Percentiles rank a stretch among this genome's conserved stretches.
Conservation (phyloP, 2,329 filamentous ascomycete genomes). For the Aspergillus ibericus region DNA sequence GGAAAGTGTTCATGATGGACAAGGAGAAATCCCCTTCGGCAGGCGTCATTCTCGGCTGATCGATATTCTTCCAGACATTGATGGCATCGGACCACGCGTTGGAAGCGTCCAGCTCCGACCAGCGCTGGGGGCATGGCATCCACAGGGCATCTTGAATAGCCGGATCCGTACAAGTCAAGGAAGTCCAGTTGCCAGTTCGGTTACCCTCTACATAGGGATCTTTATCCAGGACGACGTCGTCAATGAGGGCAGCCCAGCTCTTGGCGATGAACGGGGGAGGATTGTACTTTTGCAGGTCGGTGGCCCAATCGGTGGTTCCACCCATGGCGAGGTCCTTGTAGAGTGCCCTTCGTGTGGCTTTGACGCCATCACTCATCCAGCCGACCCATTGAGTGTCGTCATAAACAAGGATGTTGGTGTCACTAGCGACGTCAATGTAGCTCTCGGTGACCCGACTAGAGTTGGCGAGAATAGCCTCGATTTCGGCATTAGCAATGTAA, state of each 20-base stretch:
- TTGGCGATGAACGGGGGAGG: not conserved
- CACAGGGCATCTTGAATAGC: constrained; percentile 5
- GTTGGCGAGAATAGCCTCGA: constrained; percentile 7
- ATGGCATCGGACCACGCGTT: constrained; percentile 6
- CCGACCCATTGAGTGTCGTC: constrained; percentile 7
- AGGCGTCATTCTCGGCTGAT: not conserved
- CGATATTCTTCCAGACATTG: not conserved
- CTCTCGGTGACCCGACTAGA: not conserved
- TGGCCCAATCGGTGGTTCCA: constrained; percentile 37
- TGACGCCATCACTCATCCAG: constrained; percentile 5
- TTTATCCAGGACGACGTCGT: constrained; percentile 1
- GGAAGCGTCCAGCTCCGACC: constrained; percentile 4
- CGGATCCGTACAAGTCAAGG: constrained; percentile 4
- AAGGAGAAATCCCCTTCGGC: not conserved
- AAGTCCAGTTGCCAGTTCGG: constrained; percentile 9
- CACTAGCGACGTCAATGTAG: not conserved
- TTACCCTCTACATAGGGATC: constrained; percentile 1
- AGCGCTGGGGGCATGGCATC: constrained; percentile 5
- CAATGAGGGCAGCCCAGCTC: constrained; percentile 4
- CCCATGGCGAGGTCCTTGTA: constrained; percentile 28
- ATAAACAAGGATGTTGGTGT: constrained; percentile 7
- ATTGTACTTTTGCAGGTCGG: constrained; percentile 25
- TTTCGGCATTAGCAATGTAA: constrained; percentile 9
- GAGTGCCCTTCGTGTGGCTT: not conserved
- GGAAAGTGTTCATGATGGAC: constrained; percentile 1